Evolutionary conservation across 768 basidiomycete genomes (phyloP).

Genomic region (Tricholoma saponaceum): DNA sequence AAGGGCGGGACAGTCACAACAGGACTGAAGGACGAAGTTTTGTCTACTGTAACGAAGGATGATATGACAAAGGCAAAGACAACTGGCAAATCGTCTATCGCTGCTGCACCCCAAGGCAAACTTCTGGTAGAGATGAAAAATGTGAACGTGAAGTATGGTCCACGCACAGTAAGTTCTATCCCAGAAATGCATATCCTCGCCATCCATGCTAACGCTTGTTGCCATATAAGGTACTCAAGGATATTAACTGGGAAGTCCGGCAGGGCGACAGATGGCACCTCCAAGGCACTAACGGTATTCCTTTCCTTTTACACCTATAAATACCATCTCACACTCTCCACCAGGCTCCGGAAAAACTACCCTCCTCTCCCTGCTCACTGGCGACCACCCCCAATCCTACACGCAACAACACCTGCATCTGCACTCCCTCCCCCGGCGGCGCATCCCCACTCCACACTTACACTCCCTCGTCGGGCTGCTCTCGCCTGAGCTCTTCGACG

Average conservation of each 20-base stretch:
- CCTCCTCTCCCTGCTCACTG: conserved; percentile 82
- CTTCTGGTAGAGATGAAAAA: conserved; percentile 56
- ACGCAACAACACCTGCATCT: conserved; percentile 49
- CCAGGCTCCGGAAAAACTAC: conserved; percentile 94
- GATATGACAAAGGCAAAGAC: not conserved
- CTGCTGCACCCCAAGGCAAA: conserved; percentile 8
- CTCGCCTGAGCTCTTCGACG: conserved; percentile 87
- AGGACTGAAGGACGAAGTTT: conserved; percentile 46
- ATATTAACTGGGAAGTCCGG: conserved; percentile 79
- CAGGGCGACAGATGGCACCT: conserved; percentile 89
- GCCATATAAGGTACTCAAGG: conserved; percentile 57
- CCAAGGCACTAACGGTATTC: conserved; percentile 78
- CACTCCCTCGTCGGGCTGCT: conserved; percentile 71
- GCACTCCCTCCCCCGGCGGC: conserved; percentile 50
- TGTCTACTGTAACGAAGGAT: conserved; percentile 12
- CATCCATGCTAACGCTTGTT: not conserved
- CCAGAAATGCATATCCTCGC: not conserved
- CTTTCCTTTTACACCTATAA: not conserved
- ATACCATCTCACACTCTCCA: not conserved
- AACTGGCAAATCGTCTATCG: not conserved
- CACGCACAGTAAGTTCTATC: conserved; percentile 44
- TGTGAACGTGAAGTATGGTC: conserved; percentile 69
- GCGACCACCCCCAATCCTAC: conserved; percentile 95
- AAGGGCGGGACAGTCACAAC: conserved; percentile 43
- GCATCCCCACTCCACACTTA: conserved; percentile 65